Evolutionary conservation across 352 stramenopile genomes (phyloP).

Genomic region (Blastocystis sp.): DNA sequence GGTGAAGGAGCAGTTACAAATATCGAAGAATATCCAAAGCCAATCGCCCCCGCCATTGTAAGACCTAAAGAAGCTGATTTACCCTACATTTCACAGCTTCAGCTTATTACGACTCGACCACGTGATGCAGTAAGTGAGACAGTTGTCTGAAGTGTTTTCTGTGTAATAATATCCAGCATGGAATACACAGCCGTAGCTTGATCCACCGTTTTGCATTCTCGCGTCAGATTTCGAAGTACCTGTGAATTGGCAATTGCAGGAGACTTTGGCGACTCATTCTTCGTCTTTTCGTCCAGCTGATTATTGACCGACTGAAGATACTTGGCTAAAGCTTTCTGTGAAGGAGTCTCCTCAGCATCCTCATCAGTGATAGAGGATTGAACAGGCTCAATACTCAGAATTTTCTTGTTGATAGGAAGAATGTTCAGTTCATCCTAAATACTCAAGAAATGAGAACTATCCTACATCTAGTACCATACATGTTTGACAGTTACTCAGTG

Average conservation of each 20-base stretch:
- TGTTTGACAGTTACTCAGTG: conserved; percentile 85
- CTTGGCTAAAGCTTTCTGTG: conserved; percentile 70
- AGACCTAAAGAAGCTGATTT: conserved; percentile 97
- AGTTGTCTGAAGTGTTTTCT: conserved; percentile 88
- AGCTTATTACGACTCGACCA: conserved; percentile 73
- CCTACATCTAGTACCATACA: conserved; percentile 90
- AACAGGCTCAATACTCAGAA: conserved; percentile 82
- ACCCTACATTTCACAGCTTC: conserved; percentile 74
- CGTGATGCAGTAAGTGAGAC: conserved; percentile 89
- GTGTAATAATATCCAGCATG: conserved; percentile 93
- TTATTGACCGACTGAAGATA: conserved; percentile 76
- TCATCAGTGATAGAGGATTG: conserved; percentile 68
- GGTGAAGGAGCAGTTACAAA: conserved; percentile 95
- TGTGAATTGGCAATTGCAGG: conserved; percentile 89
- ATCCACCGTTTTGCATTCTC: conserved; percentile 89
- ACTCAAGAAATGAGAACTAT: not conserved
- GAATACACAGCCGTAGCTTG: conserved; percentile 88
- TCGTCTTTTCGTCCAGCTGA: conserved; percentile 78
- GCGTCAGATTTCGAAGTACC: conserved; percentile 88
- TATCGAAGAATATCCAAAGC: conserved; percentile 87
- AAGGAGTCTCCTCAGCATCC: conserved; percentile 71
- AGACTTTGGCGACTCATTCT: conserved; percentile 79
- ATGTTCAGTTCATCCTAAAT: conserved; percentile 94
- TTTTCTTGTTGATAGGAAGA: conserved; percentile 88
- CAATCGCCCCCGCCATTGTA: conserved; percentile 80